Conservation (phyloP, 257 asterid genomes). For the Anisodus tanguticus region DNA sequence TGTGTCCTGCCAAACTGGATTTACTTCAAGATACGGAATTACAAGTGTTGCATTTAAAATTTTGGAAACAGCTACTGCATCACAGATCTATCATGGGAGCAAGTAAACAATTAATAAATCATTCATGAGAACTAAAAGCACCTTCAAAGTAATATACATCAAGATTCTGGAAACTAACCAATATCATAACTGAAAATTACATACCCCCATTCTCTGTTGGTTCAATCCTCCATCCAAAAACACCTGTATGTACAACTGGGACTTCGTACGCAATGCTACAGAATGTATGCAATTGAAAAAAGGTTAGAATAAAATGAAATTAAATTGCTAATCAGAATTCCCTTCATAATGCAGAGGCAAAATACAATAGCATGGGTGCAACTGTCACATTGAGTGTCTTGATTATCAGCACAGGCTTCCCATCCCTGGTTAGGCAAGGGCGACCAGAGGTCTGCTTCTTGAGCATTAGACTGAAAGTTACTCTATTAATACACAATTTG, state of each 20-base stretch:
- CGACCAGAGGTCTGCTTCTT: constrained; percentile 49
- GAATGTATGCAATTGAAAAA: constrained; percentile 1
- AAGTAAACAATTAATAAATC: neutral
- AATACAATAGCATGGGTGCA: neutral
- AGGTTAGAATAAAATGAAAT: neutral
- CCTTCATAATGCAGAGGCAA: neutral
- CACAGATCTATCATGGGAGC: constrained; percentile 45
- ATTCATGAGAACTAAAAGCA: constrained; percentile 4
- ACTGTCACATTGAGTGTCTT: constrained; percentile 36
- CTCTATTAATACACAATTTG: constrained; percentile 12
- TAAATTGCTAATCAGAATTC: constrained; percentile 2
- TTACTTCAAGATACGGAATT: constrained; percentile 52
- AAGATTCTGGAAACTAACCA: neutral
- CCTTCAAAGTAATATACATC: constrained; percentile 12
- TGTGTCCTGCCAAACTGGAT: constrained; percentile 57
- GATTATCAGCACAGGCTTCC: constrained; percentile 42
- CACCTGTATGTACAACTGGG: constrained; percentile 48
- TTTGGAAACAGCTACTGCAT: constrained; percentile 59
- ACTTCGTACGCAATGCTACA: constrained; percentile 37
- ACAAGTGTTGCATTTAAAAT: constrained; percentile 56
- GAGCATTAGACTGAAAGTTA: constrained; percentile 39
- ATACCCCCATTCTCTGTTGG: constrained; percentile 65
- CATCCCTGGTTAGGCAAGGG: constrained; percentile 55
- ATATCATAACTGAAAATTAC: constrained; percentile 27
- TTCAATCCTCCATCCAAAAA: constrained; percentile 60